These are phyloP conservation scores for Flaveria sonorensis DNA, from an alignment of 129 eudicot species.

Conservation along the genomic window DNA sequence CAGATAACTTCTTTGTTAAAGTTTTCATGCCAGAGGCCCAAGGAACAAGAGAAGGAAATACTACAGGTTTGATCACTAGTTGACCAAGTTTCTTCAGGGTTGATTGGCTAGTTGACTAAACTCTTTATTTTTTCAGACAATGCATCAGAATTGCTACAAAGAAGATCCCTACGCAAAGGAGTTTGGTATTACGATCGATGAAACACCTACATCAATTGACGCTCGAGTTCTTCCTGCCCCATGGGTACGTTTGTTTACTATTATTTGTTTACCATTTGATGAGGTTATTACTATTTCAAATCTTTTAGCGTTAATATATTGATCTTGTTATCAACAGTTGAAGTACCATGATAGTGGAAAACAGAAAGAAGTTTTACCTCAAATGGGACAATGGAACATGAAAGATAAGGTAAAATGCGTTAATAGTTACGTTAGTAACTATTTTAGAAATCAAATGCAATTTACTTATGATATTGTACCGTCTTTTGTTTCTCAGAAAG, in stretches of 20 bases:
- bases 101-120: constrained; percentile 8
- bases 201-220: constrained; percentile 61
- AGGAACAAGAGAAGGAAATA: constrained; percentile 65
- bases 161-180: constrained; percentile 68
- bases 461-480: not conserved
- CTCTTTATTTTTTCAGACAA: constrained; percentile 44
- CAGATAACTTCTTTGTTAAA: constrained; percentile 72
- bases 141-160: constrained; percentile 57
- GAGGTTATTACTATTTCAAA: not conserved
- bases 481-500: constrained; percentile 51
- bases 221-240: constrained; percentile 90
- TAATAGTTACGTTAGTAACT: not conserved
- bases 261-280: constrained; percentile 11
- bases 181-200: constrained; percentile 64
- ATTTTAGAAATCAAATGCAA: not conserved
- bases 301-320: not conserved
- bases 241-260: constrained; percentile 44
- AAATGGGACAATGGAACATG: constrained; percentile 88
- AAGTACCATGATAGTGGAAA: constrained; percentile 75
- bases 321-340: constrained; percentile 41
- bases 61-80: constrained; percentile 49
- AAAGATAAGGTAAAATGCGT: constrained; percentile 54
- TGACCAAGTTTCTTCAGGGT: not conserved
- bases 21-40: constrained; percentile 75
- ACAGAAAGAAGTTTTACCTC: constrained; percentile 66